Percentiles rank a stretch among this genome's conserved stretches.
These are phyloP conservation scores for Podospora comata DNA, from an alignment of 495 filamentous ascomycete genomes.

Conservation along the genomic window DNA sequence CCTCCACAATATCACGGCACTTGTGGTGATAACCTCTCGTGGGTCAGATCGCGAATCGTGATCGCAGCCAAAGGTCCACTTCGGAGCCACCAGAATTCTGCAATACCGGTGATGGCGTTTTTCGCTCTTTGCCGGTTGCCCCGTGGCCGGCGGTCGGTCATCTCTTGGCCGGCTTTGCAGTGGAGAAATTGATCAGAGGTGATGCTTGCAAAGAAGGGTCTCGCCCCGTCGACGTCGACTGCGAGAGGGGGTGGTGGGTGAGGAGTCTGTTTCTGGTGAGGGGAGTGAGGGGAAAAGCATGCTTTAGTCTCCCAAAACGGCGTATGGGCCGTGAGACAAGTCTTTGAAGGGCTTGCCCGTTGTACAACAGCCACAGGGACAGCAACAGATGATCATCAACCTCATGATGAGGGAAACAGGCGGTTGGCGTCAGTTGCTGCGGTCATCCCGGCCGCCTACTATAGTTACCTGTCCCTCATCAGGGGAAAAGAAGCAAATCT, in stretches of 20 bases:
- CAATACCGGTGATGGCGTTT: background rate
- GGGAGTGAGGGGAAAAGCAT: background rate
- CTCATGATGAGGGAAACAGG: slow-evolving; percentile 6
- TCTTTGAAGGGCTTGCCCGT: slow-evolving; percentile 1
- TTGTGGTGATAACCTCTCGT: slow-evolving; percentile 5
- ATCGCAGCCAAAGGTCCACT: background rate
- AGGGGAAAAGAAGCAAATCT: slow-evolving; percentile 14
- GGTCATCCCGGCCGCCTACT: slow-evolving; percentile 17
- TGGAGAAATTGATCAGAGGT: slow-evolving; percentile 1
- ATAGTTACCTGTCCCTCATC: slow-evolving; percentile 7
- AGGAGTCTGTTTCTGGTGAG: background rate
- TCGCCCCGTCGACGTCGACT: background rate
- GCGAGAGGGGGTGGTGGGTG: background rate
- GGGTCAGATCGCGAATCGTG: background rate
- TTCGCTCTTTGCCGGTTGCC: background rate
- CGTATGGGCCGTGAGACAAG: slow-evolving; percentile 6
- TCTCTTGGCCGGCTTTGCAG: slow-evolving; percentile 9
- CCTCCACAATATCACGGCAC: slow-evolving; percentile 28
- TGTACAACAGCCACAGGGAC: background rate
- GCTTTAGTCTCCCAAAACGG: slow-evolving; percentile 8
- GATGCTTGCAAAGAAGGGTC: slow-evolving; percentile 8
- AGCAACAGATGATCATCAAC: background rate
- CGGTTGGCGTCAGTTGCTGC: slow-evolving; percentile 27
- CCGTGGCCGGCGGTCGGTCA: background rate
- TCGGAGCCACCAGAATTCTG: background rate